Evolutionary conservation across 2,329 filamentous ascomycete species (phyloP), one percentile per base, ranked within the genome.

Genomic region (Xylogone sp.): DNA sequence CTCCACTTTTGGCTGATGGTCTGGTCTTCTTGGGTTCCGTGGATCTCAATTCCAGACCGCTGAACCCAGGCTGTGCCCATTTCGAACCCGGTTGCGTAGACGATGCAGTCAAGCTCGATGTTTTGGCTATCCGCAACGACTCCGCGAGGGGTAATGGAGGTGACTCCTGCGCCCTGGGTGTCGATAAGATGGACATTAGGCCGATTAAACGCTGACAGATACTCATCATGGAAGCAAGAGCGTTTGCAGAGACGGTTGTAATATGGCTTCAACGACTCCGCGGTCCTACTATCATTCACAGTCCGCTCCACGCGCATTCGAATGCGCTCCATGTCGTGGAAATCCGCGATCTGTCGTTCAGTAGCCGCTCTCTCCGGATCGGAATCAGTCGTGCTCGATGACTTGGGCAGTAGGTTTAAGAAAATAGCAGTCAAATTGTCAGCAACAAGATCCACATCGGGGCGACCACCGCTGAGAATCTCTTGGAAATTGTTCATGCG

Each of bases 201-300:
- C 21, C 61, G 62, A 65, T 87, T 87, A 73, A 86, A 87, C 0
- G 75, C 58, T 2, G 71, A 60, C 0, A 86, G 72, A 58, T 83
- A 86, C 4, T 75, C 72, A 58, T 86, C 79, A 64, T 81, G 79
- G 65, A 84, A 86, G 39, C 71, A 75, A 0, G 83, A 82, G 0
- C 83, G 75, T 63, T 87, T 87, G 69, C 83, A 87, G 75, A 78
- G 84, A 0, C 67, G 65, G 0, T 77, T 74, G 59, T 86, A 87
- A 77, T 79, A 84, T 0, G 81, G 70, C 60, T 82, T 79, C 6
- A 86, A 71, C 2, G 65, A 71, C 22, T 72, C 71, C 0, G 82
- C 82, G 0, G 75, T 79, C 2, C 63, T 65, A 9, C 65, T 64
- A 57, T 85, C 74, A 31, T 74, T 64, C 18, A 86, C 81, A n/a